phyloP scores from a whole-genome alignment of 371 early-diverging fungal species.

The Mucor velutinosus region DNA sequence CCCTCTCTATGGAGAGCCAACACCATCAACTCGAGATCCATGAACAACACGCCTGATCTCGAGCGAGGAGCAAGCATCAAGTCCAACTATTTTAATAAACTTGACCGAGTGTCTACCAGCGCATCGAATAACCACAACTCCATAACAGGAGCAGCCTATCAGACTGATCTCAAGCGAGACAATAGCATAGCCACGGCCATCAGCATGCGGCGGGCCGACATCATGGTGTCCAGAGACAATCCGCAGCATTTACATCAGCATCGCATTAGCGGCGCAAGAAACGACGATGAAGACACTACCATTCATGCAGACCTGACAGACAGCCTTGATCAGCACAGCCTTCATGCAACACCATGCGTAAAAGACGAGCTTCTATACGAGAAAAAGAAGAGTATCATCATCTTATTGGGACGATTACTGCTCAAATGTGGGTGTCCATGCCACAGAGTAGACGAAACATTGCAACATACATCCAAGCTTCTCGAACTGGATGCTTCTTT shows the following conservation, averaged over 20 bases:
- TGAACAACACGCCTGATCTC: conserved; percentile 1
- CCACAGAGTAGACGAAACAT: conserved; percentile 45
- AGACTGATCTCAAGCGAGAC: conserved; percentile 9
- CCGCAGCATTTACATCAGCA: conserved; percentile 28
- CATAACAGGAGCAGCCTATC: background rate
- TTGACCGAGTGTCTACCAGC: background rate
- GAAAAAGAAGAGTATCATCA: conserved; percentile 36
- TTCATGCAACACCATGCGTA: background rate
- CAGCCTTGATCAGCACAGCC: background rate
- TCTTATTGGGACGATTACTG: conserved; percentile 36
- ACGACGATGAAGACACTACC: conserved; percentile 6
- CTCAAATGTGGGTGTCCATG: conserved; percentile 48
- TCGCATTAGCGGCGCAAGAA: background rate
- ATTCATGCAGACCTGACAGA: background rate
- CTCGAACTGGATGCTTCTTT: conserved; percentile 35
- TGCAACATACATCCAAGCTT: conserved; percentile 33
- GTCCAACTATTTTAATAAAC: background rate
- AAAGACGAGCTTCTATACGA: conserved; percentile 23
- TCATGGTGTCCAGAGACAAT: conserved; percentile 30
- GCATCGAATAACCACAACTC: background rate
- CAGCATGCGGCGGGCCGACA: conserved; percentile 28
- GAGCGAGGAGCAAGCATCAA: conserved; percentile 5
- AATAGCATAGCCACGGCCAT: conserved; percentile 31
- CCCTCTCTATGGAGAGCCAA: conserved; percentile 19
- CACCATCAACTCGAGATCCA: background rate